Conservation (phyloP, 2,329 filamentous ascomycete genomes). For the Colletotrichum sp. region DNA sequence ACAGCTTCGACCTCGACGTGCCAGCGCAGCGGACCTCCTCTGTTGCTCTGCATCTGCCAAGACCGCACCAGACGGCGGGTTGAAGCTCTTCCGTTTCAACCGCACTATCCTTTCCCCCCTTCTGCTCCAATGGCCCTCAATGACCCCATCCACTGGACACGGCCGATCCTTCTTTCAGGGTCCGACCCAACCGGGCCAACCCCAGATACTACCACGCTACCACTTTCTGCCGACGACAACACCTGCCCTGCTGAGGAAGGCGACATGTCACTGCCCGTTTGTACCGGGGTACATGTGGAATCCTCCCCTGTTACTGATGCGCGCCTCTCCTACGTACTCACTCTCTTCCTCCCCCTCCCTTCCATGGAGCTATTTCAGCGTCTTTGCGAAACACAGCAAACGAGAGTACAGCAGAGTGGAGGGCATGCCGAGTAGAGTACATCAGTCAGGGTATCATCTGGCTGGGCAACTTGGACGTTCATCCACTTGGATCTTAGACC, state of each 20-base stretch:
- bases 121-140: background rate
- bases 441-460: background rate
- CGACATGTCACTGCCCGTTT: background rate
- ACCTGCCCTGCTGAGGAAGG: background rate
- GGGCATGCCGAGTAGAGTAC: background rate
- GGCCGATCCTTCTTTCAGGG: constrained; percentile 20
- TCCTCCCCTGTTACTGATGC: background rate
- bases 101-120: constrained; percentile 2
- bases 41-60: constrained; percentile 17
- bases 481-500: constrained; percentile 13
- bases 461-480: constrained; percentile 6
- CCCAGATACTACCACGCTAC: constrained; percentile 14
- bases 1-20: background rate
- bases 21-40: constrained; percentile 13
- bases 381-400: background rate
- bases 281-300: background rate
- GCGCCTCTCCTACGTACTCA: background rate
- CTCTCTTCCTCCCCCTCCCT: background rate
- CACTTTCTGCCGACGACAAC: constrained; percentile 6
- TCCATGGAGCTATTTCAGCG: background rate
- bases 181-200: constrained; percentile 14
- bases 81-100: constrained; percentile 21
- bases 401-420: background rate
- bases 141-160: constrained; percentile 14
- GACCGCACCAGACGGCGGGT: constrained; percentile 12